phyloP scores from a whole-genome alignment of 768 basidiomycete species.

The Suillus alpinus region DNA sequence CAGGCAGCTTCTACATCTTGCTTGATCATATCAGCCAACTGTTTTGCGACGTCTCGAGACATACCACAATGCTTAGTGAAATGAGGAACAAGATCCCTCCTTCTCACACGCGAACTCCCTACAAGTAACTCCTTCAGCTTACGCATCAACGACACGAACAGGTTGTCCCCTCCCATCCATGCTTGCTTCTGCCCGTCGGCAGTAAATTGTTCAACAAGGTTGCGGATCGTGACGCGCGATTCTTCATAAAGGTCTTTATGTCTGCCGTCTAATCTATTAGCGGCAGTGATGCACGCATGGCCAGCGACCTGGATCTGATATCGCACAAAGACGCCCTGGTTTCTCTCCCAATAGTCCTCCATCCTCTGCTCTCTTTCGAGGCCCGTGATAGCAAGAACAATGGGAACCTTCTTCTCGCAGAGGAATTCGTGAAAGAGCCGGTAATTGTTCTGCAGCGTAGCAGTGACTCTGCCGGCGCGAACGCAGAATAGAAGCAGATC shows the following conservation, averaged over 20 bases:
- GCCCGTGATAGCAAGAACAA: constrained; percentile 31
- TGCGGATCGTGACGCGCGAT: neutral
- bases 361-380: constrained; percentile 21
- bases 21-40: constrained; percentile 21
- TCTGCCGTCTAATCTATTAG: constrained; percentile 9
- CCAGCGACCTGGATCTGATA: constrained; percentile 25
- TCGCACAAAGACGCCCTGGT: constrained; percentile 20
- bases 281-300: constrained; percentile 34
- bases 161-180: constrained; percentile 12
- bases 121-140: constrained; percentile 16
- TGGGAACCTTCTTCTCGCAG: constrained; percentile 32
- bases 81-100: constrained; percentile 15
- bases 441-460: constrained; percentile 30
- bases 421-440: constrained; percentile 38
- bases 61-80: constrained; percentile 25
- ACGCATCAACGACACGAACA: constrained; percentile 14
- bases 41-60: constrained; percentile 23
- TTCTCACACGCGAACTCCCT: constrained; percentile 11
- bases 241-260: neutral
- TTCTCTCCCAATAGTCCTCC: constrained; percentile 20
- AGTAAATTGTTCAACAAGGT: neutral
- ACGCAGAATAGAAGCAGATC: constrained; percentile 33
- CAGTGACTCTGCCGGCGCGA: constrained; percentile 30
- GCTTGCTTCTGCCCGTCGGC: neutral
- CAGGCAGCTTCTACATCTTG: constrained; percentile 2